Base-by-base conservation (phyloP, 139 green algal species). In the Penium margaritaceum region DNA sequence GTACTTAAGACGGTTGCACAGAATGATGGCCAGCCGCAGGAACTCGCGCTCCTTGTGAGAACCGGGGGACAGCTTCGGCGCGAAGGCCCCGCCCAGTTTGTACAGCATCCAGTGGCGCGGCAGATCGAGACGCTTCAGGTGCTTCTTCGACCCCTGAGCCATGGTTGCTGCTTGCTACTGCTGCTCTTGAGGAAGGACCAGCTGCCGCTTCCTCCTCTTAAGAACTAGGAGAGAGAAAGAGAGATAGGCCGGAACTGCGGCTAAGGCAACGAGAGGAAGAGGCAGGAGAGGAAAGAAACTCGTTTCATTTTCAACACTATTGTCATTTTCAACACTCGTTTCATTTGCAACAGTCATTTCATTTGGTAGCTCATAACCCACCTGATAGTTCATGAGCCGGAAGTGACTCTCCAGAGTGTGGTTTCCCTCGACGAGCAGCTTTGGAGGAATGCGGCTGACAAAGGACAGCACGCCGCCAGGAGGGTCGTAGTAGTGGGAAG, bases 1-100 rank as follows among this genome's bases (percentile, higher is more conserved):
- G 83, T 99, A 99, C 94, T 98, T 99, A 44, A 99, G 91, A 21
- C 95, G 79, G 88, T 99, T 99, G 27, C 95, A 84, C 82, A 99
- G 86, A 74, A 99, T 87, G 37, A 99, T 82, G 64, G 95, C 86
- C 53, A 98, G 85, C 9, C 95, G 95, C 66, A 99, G 83, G 88
- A 95, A 99, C 84, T 99, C 95, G 54, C 95, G 89, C 67, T 88
- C 84, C 90, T 97, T 97, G 91, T 99, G 95, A 9, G 95, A 95
- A 38, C 80, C 81, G 12, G 93, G 74, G 46, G 88, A 92, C 21
- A 93, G 93, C 92, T 99, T 99, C 76, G 94, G 93, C n/a, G n/a
- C 94, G 78, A 98, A 99, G 74, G 98, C 91, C 76, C 95, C 95
- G 53, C 91, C 92, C 44, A 99, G 91, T 87, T 99, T 99, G 86